Evolutionary conservation across 495 filamentous ascomycete genomes (phyloP).

Genomic region (Penicillium arizonense): DNA sequence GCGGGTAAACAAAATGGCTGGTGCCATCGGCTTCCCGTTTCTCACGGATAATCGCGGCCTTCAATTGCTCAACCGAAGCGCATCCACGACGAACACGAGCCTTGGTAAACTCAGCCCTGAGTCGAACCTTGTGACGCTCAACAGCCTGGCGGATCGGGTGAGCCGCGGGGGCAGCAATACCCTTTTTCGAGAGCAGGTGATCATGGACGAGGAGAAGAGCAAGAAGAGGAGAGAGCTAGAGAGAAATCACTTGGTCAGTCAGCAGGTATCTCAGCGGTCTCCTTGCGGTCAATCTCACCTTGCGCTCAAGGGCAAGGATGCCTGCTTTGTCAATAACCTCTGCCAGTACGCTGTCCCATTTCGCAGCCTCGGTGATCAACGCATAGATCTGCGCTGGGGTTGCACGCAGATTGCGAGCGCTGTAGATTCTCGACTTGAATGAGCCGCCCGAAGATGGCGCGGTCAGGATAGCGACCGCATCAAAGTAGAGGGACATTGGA

Average conservation of each 20-base stretch:
- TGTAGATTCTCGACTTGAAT: constrained; percentile 80
- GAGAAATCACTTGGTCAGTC: constrained; percentile 41
- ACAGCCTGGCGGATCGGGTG: constrained; percentile 76
- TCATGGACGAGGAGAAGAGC: constrained; percentile 85
- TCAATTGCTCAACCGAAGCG: constrained; percentile 60
- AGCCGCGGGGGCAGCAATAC: constrained; percentile 71
- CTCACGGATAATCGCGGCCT: constrained; percentile 49
- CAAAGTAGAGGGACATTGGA: constrained; percentile 91
- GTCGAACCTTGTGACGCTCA: constrained; percentile 74
- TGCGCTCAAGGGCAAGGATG: constrained; percentile 71
- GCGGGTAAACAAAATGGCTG: constrained; percentile 53
- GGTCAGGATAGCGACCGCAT: constrained; percentile 73
- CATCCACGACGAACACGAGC: constrained; percentile 70
- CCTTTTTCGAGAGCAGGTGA: constrained; percentile 72
- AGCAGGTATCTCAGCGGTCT: constrained; percentile 22
- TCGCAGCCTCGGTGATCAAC: constrained; percentile 76
- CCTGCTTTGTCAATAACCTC: constrained; percentile 79
- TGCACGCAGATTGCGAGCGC: constrained; percentile 63
- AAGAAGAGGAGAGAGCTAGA: constrained; percentile 75
- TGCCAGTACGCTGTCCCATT: constrained; percentile 84
- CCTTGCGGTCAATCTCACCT: constrained; percentile 51
- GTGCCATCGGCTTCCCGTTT: constrained; percentile 24
- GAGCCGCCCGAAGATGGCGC: constrained; percentile 65
- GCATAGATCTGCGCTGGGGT: constrained; percentile 82
- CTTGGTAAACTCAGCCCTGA: constrained; percentile 78